Evolutionary conservation across 140 eudicot species (phyloP), one percentile per base, ranked within the genome.

Genomic region (Oenanthe javanica): DNA sequence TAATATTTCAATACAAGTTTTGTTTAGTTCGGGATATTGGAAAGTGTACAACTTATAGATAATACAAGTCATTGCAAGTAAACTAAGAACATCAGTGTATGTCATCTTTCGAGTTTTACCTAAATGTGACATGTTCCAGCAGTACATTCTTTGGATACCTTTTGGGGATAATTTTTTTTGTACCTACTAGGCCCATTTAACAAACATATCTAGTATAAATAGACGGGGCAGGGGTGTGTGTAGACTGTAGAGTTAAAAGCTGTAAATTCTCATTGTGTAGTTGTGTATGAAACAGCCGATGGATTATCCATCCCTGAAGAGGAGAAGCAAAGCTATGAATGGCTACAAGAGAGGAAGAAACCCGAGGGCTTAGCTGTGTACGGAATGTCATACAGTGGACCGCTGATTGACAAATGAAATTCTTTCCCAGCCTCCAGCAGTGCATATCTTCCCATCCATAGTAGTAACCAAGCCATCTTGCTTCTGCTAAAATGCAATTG

Each of bases 261-360:
- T 4, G 7, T 45, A 31, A 67, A 67, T 67, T 27, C 73, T 67
- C 8, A 71, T 18, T 7, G 1, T 40, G 47, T 73, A 73, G 45
- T 75, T 1, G 36, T 76, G 13, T 8, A 9, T 23, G 81, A 13
- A 57, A 38, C 92, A 93, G 97, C 80, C 23, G 89, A 86, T 11
- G 89, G 88, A 54, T 49, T 84, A 54, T 52, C 85, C 73, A 76
- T 89, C 84, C 78, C 72, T 0, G 93, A 85, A 31, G 88, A 90
- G 71, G 89, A 87, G 82, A 61, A 48, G 48, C 90, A 85, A n/a
- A 79, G 82, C n/a, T 85, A 86, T 45, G 94, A 88, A 57, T 94
- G 97, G 98, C 97, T 94, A 1, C 81, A 90, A 87, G 97, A 92
- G 89, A 90, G 84, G 72, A 97, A 92, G 9, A 87, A 87, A 52